Base-by-base conservation (phyloP, 2,329 filamentous ascomycete genomes). In the Nectriaceae sp. region DNA sequence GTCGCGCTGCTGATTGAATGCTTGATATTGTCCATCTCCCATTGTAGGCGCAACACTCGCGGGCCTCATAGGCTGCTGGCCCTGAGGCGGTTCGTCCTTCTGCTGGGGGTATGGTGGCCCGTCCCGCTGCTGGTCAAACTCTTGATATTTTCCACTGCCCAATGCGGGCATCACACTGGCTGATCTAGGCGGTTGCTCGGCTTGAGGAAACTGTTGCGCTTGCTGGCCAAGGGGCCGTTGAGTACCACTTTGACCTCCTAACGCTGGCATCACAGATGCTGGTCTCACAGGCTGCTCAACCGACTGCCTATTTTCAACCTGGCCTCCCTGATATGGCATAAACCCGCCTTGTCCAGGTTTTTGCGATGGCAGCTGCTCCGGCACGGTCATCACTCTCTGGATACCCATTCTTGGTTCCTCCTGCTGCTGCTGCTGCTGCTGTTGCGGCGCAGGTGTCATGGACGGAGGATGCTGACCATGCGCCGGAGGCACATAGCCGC, bases 401-500 rank as follows among this genome's bases (percentile, higher is more conserved):
- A 62, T 44, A 2, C 48, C 50, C 41, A 59, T 46, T 16, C 44
- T 49, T 4, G 60, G 56, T n/a, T 62, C 59, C 2, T 57, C 45
- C 35, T 41, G 42, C 20, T 42, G 40, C 4, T 43, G 50, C 2
- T 29, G 49, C 26, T 62, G 55, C 21, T 54, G 54, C 16, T 52
- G 58, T 21, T 44, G 37, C 1, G 56, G 56, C 1, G 60, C 59
- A 3, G 60, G 60, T 3, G 60, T 63, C 60, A 63, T 63, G 2
- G 58, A 60, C 2, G 53, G 44, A 4, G 55, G 60, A 26, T 63
- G 58, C 24, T 54, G 50, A 3, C 60, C 60, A 16, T 54, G 56
- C 26, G 40, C 41, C 3, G 60, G 60, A 6, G 60, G 60, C 26
- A 56, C 50, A 13, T 62, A 62, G 2, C 49, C 44, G 39, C 57